Evolutionary conservation across 1,139 yeast species (phyloP).

Genomic region (Yamadazyma buinensis): DNA sequence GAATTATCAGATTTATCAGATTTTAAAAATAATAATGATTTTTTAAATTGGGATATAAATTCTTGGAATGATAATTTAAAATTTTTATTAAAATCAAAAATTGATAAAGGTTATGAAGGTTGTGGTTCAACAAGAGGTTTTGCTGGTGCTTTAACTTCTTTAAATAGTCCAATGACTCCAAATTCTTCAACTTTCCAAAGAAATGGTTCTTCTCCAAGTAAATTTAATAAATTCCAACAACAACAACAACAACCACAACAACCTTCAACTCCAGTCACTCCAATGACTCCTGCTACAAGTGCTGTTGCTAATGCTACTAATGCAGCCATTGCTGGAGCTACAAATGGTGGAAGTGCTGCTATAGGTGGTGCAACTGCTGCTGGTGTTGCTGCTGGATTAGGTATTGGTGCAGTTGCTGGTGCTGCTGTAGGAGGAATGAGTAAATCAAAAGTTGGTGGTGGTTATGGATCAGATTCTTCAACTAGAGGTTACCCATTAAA

Average conservation of each 20-base stretch:
- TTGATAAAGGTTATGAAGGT: conserved; percentile 75
- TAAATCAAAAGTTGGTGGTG: too few relatives aligned
- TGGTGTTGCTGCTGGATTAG: too few relatives aligned
- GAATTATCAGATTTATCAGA: conserved; percentile 30
- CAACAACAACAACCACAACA: neutral
- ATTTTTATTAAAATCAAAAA: conserved; percentile 57
- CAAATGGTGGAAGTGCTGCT: too few relatives aligned
- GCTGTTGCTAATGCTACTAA: too few relatives aligned
- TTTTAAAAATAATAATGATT: conserved; percentile 19
- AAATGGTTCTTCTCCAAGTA: too few relatives aligned
- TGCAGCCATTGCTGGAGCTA: too few relatives aligned
- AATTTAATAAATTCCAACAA: neutral
- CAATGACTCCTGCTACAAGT: too few relatives aligned
- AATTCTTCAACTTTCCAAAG: conserved; percentile 5
- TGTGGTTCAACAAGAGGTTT: conserved; percentile 70
- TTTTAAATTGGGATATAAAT: conserved; percentile 55
- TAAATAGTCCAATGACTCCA: conserved; percentile 25
- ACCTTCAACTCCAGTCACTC: too few relatives aligned
- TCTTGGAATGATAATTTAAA: conserved; percentile 71
- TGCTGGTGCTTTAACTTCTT: conserved; percentile 53
- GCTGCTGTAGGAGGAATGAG: too few relatives aligned
- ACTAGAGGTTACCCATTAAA: conserved; percentile 3
- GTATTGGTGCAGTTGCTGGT: too few relatives aligned
- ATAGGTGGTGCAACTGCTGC: too few relatives aligned
- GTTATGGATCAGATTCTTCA: neutral